Evolutionary conservation across 2,329 filamentous ascomycete species (phyloP).

Genomic region (Ambrosiella beaveri): DNA sequence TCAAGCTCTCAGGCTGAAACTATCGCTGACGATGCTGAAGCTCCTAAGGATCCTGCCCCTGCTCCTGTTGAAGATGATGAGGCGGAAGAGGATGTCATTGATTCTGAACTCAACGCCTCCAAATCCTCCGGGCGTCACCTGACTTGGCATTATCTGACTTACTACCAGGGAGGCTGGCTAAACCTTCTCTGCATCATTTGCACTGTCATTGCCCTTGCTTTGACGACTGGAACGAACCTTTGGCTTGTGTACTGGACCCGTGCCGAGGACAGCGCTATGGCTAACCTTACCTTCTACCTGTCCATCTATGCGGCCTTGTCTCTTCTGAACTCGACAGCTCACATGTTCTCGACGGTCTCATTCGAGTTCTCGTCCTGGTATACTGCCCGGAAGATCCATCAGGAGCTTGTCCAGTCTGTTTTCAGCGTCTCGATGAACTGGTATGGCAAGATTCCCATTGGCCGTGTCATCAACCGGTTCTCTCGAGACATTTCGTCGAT

Average conservation of each 20-base stretch:
- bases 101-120: constrained; percentile 12
- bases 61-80: neutral
- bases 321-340: constrained; percentile 26
- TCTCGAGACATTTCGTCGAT: constrained; percentile 40
- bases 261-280: constrained; percentile 21
- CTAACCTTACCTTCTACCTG: constrained; percentile 33
- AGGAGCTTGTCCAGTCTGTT: constrained; percentile 32
- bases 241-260: constrained; percentile 33
- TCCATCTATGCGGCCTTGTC: constrained; percentile 33
- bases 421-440: constrained; percentile 37
- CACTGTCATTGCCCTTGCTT: constrained; percentile 7
- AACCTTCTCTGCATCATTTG: constrained; percentile 3
- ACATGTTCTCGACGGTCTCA: constrained; percentile 25
- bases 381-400: constrained; percentile 36
- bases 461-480: constrained; percentile 37
- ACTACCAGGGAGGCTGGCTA: constrained; percentile 15
- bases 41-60: neutral
- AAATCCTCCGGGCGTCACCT: constrained; percentile 12
- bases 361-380: constrained; percentile 40
- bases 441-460: constrained; percentile 37
- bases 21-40: neutral
- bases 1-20: constrained; percentile 2
- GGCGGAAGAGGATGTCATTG: constrained; percentile 10
- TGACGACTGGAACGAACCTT: constrained; percentile 15
- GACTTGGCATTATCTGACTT: constrained; percentile 26